phyloP scores from a whole-genome alignment of 768 basidiomycete species.

The Tricholoma flavovirens region DNA sequence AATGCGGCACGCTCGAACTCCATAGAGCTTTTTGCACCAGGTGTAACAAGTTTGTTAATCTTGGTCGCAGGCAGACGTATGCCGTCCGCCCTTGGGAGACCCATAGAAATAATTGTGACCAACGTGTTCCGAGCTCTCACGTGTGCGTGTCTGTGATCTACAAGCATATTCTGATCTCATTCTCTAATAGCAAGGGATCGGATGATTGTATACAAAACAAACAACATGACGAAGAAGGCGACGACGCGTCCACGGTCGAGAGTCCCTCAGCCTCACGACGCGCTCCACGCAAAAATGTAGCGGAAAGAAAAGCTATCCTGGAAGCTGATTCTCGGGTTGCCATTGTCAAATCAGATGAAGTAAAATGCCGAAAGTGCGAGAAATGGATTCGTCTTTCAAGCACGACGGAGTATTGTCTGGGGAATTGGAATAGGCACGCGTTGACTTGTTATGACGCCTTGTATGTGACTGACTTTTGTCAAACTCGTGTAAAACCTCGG shows the following conservation, averaged over 20 bases:
- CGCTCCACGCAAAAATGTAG: slow-evolving; percentile 21
- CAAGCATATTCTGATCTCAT: slow-evolving; percentile 12
- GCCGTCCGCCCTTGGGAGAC: slow-evolving; percentile 56
- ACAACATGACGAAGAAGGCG: slow-evolving; percentile 10
- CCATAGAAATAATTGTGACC: slow-evolving; percentile 52
- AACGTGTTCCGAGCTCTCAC: slow-evolving; percentile 25
- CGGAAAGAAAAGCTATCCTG: slow-evolving; percentile 46
- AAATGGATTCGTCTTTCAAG: slow-evolving; percentile 56
- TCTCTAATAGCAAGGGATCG: neutral
- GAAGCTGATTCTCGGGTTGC: slow-evolving; percentile 49
- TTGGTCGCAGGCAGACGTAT: slow-evolving; percentile 53
- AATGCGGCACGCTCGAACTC: slow-evolving; percentile 51
- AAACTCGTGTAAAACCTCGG: slow-evolving; percentile 1
- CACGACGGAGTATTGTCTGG: slow-evolving; percentile 33
- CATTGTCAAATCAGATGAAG: slow-evolving; percentile 44
- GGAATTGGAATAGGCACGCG: slow-evolving; percentile 54
- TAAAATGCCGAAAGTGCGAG: slow-evolving; percentile 55
- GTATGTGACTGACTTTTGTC: slow-evolving; percentile 23
- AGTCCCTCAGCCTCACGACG: neutral
- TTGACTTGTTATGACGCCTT: slow-evolving; percentile 36
- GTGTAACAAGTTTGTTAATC: slow-evolving; percentile 51
- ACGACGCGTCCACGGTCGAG: slow-evolving; percentile 4
- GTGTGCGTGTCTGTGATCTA: slow-evolving; percentile 20
- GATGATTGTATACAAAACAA: slow-evolving; percentile 8
- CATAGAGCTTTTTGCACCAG: slow-evolving; percentile 53